Base-by-base conservation (phyloP, 768 basidiomycete species). In the Tremella fuciformis region DNA sequence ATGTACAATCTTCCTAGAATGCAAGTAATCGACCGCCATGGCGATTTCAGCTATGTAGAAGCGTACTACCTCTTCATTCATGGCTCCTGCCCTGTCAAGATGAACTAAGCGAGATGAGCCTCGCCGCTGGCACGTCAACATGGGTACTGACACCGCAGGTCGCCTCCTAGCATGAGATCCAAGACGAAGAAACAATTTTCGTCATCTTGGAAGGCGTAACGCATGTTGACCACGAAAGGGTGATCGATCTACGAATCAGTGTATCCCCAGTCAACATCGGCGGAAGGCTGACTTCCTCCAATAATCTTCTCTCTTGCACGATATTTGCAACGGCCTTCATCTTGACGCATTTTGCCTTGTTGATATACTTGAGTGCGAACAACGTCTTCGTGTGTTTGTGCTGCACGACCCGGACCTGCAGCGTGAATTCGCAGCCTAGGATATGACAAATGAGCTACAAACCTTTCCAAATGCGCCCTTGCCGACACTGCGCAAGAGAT, bases 391-490 rank as follows among this genome's bases (percentile, higher is more conserved):
- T 84, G 72, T 86, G 85, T 76, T 94, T 96, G 80, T 96, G 92
- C 77, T 97, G 91, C 62, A 98, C 91, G 47, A 97, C 92, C 73
- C 93, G 85, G 76, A 98, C 93, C 91, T 94, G 34, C 4, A 16
- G 11, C 16, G 16, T 46, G 46, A 41, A 47, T 39, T 54, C 34
- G 26, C 44, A 37, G 18, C n/a, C 19, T 53, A 38, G 26, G 53
- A 50, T 21, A 37, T n/a, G 54, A 53, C 16, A 39, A 22, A 40
- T 40, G n/a, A 65, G 50, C 16, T 13, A 76, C 82, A 37, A 53
- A 92, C 93, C 86, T 97, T 98, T 76, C 94, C 94, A 80, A 98
- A 99, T 22, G 94, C 91, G 46, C 96, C 94, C 77, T 91, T 96
- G 42, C 96, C 96, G 13, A 98, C 90, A 19, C 89, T 90, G 49